A percentile compares a stretch with the other conserved stretches of the same genome.
phyloP scores from a whole-genome alignment of 2,329 filamentous ascomycete genomes.

The Hypoxylon sp. region DNA sequence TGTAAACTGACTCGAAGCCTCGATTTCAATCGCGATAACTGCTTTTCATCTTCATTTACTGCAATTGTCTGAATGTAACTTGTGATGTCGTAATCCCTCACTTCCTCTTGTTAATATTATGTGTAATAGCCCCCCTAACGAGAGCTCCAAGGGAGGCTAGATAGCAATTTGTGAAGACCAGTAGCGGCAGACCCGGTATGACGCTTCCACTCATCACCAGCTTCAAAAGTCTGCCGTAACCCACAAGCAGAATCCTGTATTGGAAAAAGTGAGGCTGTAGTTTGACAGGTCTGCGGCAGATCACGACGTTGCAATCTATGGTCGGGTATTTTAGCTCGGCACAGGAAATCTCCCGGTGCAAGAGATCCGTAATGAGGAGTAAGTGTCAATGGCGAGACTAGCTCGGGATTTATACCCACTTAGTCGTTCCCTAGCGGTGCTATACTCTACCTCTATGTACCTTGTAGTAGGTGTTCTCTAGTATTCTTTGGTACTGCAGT shows the following conservation, averaged over 20 bases:
- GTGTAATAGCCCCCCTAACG: not conserved
- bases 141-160: not conserved
- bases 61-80: not conserved
- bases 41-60: not conserved
- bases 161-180: not conserved
- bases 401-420: conserved; percentile 2
- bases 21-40: conserved; percentile 4
- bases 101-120: not conserved
- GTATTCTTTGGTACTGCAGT: too few species aligned
- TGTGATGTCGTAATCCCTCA: not conserved
- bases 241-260: not conserved
- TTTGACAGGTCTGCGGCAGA: too few species aligned
- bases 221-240: not conserved
- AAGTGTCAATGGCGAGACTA: not conserved
- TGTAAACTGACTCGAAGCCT: too few species aligned
- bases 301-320: too few species aligned
- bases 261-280: conserved; percentile 15
- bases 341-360: not conserved
- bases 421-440: not conserved
- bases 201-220: not conserved
- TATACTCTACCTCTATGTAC: not conserved
- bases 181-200: not conserved
- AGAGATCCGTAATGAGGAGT: not conserved
- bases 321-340: not conserved
- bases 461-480: too few species aligned